phyloP scores from a whole-genome alignment of 345 rosid species.

The Populus davidiana region DNA sequence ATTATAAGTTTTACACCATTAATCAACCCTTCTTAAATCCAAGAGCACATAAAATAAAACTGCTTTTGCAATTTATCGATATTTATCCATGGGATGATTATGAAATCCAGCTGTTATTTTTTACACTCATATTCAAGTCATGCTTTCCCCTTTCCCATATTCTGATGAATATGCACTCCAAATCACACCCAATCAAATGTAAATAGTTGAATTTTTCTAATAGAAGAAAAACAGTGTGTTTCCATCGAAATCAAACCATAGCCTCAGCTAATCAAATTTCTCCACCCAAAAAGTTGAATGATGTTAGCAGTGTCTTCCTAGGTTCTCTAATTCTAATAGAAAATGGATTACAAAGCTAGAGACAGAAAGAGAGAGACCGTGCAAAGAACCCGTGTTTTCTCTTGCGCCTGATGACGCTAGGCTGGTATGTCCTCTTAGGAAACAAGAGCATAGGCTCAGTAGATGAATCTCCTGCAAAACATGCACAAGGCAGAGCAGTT shows the following conservation, averaged over 20 bases:
- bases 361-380: constrained; percentile 48
- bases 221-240: background rate
- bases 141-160: no score
- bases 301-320: background rate
- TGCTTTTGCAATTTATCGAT: no score
- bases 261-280: background rate
- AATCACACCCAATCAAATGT: no score
- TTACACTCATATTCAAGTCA: no score
- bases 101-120: no score
- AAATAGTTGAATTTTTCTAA: no score
- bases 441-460: constrained; percentile 67
- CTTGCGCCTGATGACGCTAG: constrained; percentile 79
- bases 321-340: background rate
- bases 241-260: background rate
- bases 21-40: no score
- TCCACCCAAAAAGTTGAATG: background rate
- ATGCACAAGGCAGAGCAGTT: constrained; percentile 5
- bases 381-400: constrained; percentile 89
- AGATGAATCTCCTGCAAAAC: constrained; percentile 57
- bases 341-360: background rate
- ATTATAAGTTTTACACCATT: no score
- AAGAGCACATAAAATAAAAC: no score
- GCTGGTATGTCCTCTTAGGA: constrained; percentile 87
- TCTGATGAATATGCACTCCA: no score
- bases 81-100: no score